Evolutionary conservation across 1,284 basidiomycete genomes (phyloP).

Genomic region (Leccinum subspadiceum): DNA sequence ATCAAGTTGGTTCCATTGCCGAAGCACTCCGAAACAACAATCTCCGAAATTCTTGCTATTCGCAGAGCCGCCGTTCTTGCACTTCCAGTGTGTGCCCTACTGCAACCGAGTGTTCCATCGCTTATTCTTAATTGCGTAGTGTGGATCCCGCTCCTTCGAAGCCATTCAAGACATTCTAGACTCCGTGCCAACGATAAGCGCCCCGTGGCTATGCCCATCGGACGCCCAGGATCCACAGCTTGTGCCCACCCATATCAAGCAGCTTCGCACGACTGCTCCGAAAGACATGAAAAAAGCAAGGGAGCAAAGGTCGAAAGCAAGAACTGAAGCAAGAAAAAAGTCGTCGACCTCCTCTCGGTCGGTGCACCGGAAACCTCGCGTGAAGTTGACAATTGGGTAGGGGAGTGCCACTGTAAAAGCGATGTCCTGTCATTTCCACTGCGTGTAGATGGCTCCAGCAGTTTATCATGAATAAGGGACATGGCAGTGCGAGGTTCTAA

Average conservation of each 20-base stretch:
- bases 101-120: constrained; percentile 2
- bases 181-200: constrained; percentile 50
- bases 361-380: constrained; percentile 19
- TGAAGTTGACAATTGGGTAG: constrained; percentile 19
- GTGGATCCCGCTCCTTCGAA: constrained; percentile 38
- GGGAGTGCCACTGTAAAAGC: background rate
- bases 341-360: constrained; percentile 9
- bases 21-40: constrained; percentile 61
- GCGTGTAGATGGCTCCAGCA: background rate
- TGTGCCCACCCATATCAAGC: constrained; percentile 83
- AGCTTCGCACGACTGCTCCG: constrained; percentile 78
- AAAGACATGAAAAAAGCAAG: constrained; percentile 77
- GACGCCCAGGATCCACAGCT: constrained; percentile 30
- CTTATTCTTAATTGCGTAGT: constrained; percentile 27
- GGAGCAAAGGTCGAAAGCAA: constrained; percentile 55
- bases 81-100: constrained; percentile 44
- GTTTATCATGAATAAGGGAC: background rate
- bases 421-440: background rate
- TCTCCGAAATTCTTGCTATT: constrained; percentile 67
- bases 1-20: constrained; percentile 71
- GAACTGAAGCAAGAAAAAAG: constrained; percentile 42
- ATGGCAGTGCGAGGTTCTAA: background rate
- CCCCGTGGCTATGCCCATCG: constrained; percentile 56
- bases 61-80: constrained; percentile 70
- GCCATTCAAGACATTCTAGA: constrained; percentile 42